A percentile compares a stretch with the other conserved stretches of the same genome.
Evolutionary conservation across 768 basidiomycete species (phyloP).

Genomic region (Daedaleopsis nitida): DNA sequence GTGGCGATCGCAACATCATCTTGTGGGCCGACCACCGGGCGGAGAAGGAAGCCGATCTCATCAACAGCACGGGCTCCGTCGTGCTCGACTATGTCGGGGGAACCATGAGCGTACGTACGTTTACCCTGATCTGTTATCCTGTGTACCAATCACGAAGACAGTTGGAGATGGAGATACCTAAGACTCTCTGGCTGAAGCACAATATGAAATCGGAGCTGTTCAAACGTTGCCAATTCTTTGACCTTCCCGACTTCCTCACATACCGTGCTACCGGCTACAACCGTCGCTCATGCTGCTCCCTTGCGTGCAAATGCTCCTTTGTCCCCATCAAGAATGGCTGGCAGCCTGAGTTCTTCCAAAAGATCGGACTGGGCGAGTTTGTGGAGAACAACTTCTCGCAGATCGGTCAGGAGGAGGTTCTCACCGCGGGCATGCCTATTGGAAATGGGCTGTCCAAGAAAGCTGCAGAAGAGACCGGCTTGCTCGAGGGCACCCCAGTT

Average conservation of each 20-base stretch:
- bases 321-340: slow-evolving; percentile 82
- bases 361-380: slow-evolving; percentile 79
- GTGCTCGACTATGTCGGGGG: slow-evolving; percentile 96
- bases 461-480: slow-evolving; percentile 84
- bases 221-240: slow-evolving; percentile 78
- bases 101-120: slow-evolving; percentile 74
- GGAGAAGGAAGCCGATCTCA: slow-evolving; percentile 85
- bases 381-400: slow-evolving; percentile 70
- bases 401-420: slow-evolving; percentile 67
- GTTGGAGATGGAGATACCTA: slow-evolving; percentile 99
- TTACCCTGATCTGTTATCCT: neutral
- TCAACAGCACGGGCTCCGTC: slow-evolving; percentile 81
- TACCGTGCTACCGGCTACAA: slow-evolving; percentile 81
- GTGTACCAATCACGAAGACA: slow-evolving; percentile 29
- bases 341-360: slow-evolving; percentile 84
- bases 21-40: slow-evolving; percentile 98
- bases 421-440: slow-evolving; percentile 85
- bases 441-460: slow-evolving; percentile 76
- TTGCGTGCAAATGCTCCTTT: slow-evolving; percentile 96
- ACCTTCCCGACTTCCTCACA: slow-evolving; percentile 94
- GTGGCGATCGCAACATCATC: slow-evolving; percentile 82
- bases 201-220: slow-evolving; percentile 78
- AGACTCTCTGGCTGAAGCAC: slow-evolving; percentile 94
- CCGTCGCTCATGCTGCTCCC: slow-evolving; percentile 84
- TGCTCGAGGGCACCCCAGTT: slow-evolving; percentile 85